Base-by-base conservation (phyloP, 495 filamentous ascomycete genomes). In the Trichoderma virens region DNA sequence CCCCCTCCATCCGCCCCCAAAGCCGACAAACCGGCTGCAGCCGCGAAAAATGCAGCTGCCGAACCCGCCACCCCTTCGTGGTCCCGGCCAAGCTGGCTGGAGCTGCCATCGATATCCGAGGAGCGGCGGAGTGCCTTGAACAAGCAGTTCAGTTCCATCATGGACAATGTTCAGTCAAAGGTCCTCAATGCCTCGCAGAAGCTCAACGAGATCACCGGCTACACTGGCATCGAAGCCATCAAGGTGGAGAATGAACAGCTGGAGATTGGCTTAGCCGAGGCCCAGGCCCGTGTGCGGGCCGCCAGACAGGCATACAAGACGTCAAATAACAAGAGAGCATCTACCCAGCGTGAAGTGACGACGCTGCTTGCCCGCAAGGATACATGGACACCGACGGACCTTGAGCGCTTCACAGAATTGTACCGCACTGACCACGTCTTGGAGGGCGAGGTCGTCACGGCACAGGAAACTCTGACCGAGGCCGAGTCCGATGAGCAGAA, bases 311-410 rank as follows among this genome's bases (percentile, higher is more conserved):
- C 79, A 34, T 95, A 97, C 77, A 86, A 92, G 61, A 76, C 81
- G 8, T 89, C 93, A 8, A 92, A 94, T 45, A 80, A 85, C 61
- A 83, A 87, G 64, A 88, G 94, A 64, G 90, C 90, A 13, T 79
- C 89, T 20, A 93, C 92, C 5, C 95, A 98, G 79, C 90, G 95
- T 64, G 95, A 98, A 80, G 92, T 98, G 9, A 97, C 96, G 51
- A 87, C 89, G 38, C 85, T 98, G 28, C 85, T 98, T 5, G 93
- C 97, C 67, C 85, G 94, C 63, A 97, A 98, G 74, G 90, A 96
- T 72, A 88, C 87, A 27, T 98, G 94, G 94, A 88, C 86, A 6
- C 84, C 92, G 0, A 68, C 78, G 0, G 94, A 98, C 78, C 83
- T 98, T 30, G 94, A 98, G 73, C 88, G 94, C 47, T 98, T 98